phyloP scores from a whole-genome alignment of 768 basidiomycete species.

The Boletus coccyginus region DNA sequence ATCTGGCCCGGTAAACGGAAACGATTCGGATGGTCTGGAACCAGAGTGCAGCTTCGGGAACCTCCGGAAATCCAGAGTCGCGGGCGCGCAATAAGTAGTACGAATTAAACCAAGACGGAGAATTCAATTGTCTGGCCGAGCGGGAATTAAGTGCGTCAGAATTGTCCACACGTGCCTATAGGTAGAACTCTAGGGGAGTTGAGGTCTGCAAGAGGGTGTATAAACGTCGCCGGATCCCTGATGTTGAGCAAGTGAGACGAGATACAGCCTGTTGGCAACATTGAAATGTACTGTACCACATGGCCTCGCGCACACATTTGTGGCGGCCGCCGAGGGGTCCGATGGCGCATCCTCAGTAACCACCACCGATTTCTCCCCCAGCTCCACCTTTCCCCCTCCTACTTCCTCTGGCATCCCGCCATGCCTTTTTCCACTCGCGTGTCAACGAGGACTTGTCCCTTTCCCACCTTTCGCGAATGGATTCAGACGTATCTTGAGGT shows the following conservation, averaged over 20 bases:
- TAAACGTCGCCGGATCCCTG: not conserved
- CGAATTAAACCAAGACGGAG: not conserved
- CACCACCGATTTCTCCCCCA: constrained; percentile 25
- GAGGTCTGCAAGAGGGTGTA: not conserved
- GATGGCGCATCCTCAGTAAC: constrained; percentile 7
- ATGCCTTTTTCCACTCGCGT: constrained; percentile 72
- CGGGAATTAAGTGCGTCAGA: not conserved
- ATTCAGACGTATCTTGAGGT: constrained; percentile 35
- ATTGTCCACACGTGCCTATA: not conserved
- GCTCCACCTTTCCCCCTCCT: constrained; percentile 51
- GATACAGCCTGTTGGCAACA: no score
- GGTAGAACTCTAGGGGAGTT: not conserved
- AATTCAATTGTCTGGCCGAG: not conserved
- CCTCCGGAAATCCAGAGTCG: no score
- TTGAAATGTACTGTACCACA: not conserved
- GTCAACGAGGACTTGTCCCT: constrained; percentile 63
- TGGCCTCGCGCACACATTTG: not conserved
- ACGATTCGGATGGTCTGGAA: not conserved
- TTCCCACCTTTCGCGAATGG: no score
- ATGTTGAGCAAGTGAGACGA: not conserved
- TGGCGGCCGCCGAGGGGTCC: not conserved
- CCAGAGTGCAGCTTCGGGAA: no score
- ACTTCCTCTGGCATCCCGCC: constrained; percentile 71
- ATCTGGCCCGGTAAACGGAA: not conserved
- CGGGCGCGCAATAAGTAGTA: not conserved